These are phyloP conservation scores for Pseudogymnoascus sp. DNA, from an alignment of 2,329 filamentous ascomycete genomes.

Conservation along the genomic window DNA sequence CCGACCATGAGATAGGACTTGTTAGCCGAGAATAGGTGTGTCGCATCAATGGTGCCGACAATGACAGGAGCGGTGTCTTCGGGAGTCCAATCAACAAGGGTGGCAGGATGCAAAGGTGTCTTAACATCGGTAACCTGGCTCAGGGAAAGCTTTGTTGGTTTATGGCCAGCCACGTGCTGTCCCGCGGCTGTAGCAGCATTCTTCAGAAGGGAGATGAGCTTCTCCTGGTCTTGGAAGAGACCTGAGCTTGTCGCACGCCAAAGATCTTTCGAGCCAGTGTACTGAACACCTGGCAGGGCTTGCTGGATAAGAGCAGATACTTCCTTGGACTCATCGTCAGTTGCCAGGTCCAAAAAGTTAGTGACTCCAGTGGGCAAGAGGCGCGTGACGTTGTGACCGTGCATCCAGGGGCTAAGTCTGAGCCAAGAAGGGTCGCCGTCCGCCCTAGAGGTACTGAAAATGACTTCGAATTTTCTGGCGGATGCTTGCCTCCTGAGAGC, in stretches of 20 bases:
- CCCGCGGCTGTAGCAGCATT: conserved; percentile 12
- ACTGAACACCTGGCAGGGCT: conserved; percentile 12
- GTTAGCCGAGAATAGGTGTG: conserved; percentile 12
- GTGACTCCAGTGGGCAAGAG: conserved; percentile 10
- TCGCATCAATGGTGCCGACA: conserved; percentile 9
- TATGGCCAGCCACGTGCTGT: conserved; percentile 12
- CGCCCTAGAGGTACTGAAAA: conserved; percentile 13
- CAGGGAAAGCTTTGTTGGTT: conserved; percentile 11
- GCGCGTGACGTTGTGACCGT: conserved; percentile 11
- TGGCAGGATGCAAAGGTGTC: conserved; percentile 2
- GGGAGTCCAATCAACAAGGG: conserved; percentile 13
- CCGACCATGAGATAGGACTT: conserved; percentile 27
- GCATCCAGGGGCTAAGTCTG: conserved; percentile 12
- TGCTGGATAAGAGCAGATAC: conserved; percentile 12
- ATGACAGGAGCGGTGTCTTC: conserved; percentile 10
- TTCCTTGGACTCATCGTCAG: conserved; percentile 12
- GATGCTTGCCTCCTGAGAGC: conserved; percentile 11
- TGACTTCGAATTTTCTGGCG: conserved; percentile 10
- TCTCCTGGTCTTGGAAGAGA: conserved; percentile 13
- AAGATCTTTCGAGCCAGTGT: conserved; percentile 13
- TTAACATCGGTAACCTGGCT: conserved; percentile 12
- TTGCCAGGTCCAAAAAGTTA: conserved; percentile 2
- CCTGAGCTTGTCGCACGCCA: conserved; percentile 13
- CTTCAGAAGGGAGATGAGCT: conserved; percentile 11
- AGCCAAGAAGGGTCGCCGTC: conserved; percentile 11